Base-by-base conservation (phyloP, 768 basidiomycete species). In the Trichaptum fuscoviolaceum region DNA sequence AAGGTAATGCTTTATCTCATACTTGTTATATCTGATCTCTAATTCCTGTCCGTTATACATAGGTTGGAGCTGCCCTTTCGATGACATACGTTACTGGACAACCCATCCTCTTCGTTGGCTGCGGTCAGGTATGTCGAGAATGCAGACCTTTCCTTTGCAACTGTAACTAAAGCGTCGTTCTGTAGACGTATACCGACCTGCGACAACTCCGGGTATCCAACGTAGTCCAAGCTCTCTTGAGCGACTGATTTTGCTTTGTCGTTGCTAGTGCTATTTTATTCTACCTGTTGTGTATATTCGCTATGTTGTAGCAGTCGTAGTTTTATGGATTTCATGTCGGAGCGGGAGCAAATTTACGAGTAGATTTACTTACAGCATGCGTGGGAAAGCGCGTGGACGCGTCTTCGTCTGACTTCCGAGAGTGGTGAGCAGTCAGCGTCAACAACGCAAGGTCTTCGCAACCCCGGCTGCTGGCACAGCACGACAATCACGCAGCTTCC, bases 61-160 rank as follows among this genome's bases (percentile, higher is more conserved):
- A 97, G 96, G 96, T 99, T 63, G 97, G 97, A 36, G 97, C 97
- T 7, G 97, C 97, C 9, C 83, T 99, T 64, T 97, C 95, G 2
- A 99, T 99, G 97, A 97, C 96, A 63, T 99, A 97, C 77, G 94
- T 98, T 65, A 99, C 97, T 1, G 96, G 97, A 25, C 96, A 99
- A 74, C 96, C 97, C 20, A 98, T 99, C 78, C 84, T 98, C 25
- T 99, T 99, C 75, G 95, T 99, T 69, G 97, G 97, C 7, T 97
- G 95, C 72, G 97, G 97, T 42, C 95, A 96, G 90, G 92, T 93
- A 69, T 57, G 87, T 74, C 62, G 26, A 58, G 59, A n/a, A 36
- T 3, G 26, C 9, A 52, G 52, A 57, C 59, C 35, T 63, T 66
- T 64, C 57, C 20, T 26, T 42, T 26, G 59, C 67, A 23, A 58